Conservation (phyloP, 306 rosid genomes). For the Trifolium fragiferum region DNA sequence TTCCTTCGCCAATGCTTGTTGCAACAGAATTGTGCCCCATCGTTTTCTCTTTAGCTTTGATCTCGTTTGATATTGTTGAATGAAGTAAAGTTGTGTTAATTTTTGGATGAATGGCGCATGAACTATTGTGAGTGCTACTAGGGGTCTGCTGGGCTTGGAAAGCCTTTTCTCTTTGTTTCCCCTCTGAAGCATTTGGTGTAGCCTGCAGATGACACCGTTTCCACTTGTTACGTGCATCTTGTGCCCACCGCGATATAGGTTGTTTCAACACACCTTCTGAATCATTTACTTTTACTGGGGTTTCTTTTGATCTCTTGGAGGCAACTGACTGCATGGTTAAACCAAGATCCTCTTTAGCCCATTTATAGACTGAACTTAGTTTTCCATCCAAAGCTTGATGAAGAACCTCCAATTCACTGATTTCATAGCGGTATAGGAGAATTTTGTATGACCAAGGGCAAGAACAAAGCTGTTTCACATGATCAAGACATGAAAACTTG, state of each 20-base stretch:
- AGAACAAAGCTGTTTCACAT: slow-evolving; percentile 79
- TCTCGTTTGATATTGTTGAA: slow-evolving; percentile 6
- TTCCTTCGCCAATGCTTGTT: slow-evolving; percentile 12
- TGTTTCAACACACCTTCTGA: slow-evolving; percentile 37
- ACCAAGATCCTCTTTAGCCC: slow-evolving; percentile 79
- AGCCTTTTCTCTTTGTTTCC: slow-evolving; percentile 29
- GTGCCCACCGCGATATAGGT: slow-evolving; percentile 7
- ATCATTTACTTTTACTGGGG: slow-evolving; percentile 28
- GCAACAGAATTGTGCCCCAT: slow-evolving; percentile 18
- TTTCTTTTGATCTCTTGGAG: slow-evolving; percentile 45
- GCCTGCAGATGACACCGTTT: slow-evolving; percentile 33
- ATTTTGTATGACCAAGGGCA: slow-evolving; percentile 69
- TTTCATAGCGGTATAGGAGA: slow-evolving; percentile 64
- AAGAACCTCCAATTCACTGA: slow-evolving; percentile 67
- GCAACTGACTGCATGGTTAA: slow-evolving; percentile 46
- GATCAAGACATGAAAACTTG: slow-evolving; percentile 76
- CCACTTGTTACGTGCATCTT: slow-evolving; percentile 27
- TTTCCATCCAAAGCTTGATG: slow-evolving; percentile 82
- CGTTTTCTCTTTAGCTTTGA: slow-evolving; percentile 30
- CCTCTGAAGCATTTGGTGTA: slow-evolving; percentile 32
- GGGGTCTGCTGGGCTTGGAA: slow-evolving; percentile 19
- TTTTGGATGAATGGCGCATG: slow-evolving; percentile 19
- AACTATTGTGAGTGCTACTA: background rate
- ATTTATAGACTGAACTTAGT: slow-evolving; percentile 62
- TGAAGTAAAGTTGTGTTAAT: background rate